phyloP scores from a whole-genome alignment of 306 rosid genomes.

The Cucumis sativus region DNA sequence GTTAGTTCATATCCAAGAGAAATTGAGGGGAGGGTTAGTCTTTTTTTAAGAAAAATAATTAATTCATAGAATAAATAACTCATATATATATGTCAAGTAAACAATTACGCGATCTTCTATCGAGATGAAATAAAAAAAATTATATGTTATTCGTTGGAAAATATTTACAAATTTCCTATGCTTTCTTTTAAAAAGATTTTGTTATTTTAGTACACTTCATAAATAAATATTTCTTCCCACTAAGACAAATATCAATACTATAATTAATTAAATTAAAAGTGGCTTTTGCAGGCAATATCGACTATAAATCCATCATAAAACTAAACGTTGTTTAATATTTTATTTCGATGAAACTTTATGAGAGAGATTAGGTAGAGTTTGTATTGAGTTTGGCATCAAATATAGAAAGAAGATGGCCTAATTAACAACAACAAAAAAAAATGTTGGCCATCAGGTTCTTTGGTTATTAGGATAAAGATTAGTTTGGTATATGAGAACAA shows the following conservation, averaged over 20 bases:
- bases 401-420: neutral
- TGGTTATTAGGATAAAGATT: neutral
- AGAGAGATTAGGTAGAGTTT: no score
- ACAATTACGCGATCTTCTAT: no score
- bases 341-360: neutral
- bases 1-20: neutral
- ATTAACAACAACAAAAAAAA: no score
- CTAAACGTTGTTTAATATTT: neutral
- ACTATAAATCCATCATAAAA: neutral
- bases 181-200: no score
- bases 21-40: neutral
- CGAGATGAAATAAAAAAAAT: no score
- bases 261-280: neutral
- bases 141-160: no score
- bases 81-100: no score
- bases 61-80: no score
- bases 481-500: neutral
- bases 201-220: no score
- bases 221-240: neutral
- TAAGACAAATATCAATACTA: neutral
- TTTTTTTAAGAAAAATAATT: no score
- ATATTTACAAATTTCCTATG: no score
- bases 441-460: neutral
- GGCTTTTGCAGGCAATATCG: neutral
- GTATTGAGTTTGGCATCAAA: neutral